Evolutionary conservation across 371 early-diverging fungal genomes (phyloP), one percentile per base, ranked within the genome.

Genomic region (Enteropsectra breve): DNA sequence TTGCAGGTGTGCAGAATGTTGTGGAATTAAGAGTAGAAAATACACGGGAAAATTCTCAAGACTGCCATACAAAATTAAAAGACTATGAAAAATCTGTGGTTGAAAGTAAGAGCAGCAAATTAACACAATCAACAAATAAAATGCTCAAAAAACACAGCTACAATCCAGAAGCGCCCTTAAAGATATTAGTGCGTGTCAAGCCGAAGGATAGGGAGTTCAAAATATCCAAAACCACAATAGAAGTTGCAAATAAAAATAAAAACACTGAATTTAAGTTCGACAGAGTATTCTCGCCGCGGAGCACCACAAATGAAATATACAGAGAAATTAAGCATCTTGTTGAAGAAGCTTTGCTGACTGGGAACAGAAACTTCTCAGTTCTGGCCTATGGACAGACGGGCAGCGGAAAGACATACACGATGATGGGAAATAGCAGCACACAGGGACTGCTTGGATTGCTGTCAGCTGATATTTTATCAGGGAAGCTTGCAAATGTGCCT

Each of bases 381-480:
- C 60, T 78, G 33, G 74, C 73, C 21, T 71, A 76, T 63, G 78
- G 78, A 33, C 92, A 92, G 76, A 95, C 95, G 6, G 88, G 90
- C 5, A 88, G 89, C 3, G 94, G 94, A 57, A 97, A 97, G 81
- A 95, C 97, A 2, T 90, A 89, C 73, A 96, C 95, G 3, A 95
- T 97, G 94, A 24, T 11, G 8, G 76, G 76, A 23, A 68, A 49
- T 15, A 78, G 81, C 0, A 71, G 81, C 45, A 62, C 61, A 15
- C 84, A 81, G 34, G 81, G 76, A 5, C 34, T 68, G 90, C 90
- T 55, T 89, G 71, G 76, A 29, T 72, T 56, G 32, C 54, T 63
- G 37, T 60, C 63, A 4, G 34, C 63, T 28, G 28, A 40, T 18
- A 57, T 61, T 36, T 34, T 72, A 21, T 58, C 63, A 23, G 46